Evolutionary conservation across 73 alveolate species (phyloP), one percentile per base, ranked within the genome.

Genomic region (Tetrahymena malaccensis): DNA sequence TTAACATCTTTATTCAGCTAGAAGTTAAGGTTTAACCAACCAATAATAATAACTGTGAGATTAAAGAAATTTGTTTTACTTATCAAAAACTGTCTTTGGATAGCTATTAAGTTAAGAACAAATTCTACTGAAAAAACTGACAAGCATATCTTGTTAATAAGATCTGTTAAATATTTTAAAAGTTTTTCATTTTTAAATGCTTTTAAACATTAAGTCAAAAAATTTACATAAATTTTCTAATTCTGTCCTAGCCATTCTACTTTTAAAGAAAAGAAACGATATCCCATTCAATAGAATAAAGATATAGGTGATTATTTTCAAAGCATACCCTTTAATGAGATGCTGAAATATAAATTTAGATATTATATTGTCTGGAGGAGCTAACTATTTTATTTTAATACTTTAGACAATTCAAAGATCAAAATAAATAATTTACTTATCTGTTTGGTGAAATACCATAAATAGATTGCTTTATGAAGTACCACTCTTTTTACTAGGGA

Each of bases 401-500:
- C 9, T 40, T 40, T 40, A 7, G 11, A 7, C 0, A 40, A 40
- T 37, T 37, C 43, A 4, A 40, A 40, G 15, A 10, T 40, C 3
- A 40, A 4, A 40, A 40, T 0, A 40, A 40, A 40, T 40, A 40
- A 40, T 40, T 40, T 70, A 70, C 89, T 35, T 95, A 85, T 11
- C 37, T 83, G 34, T 43, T 95, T 31, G 97, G 97, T 85, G 33
- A 34, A 58, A 95, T n/a, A 44, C 50, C 33, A 34, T 89, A 83
- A 21, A 95, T 95, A 17, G 95, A 85, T 44, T 44, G 19, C 55
- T 95, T 95, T 34, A 95, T 95, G 43, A 43, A 57, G 44, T 5
- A 56, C 95, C 95, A 95, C 25, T 95, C 97, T 34, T 93, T 95
- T 95, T 95, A 34, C 70, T 33, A 85, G 1, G 56, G 83, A 37